Evolutionary conservation across 129 eudicot species (phyloP), one percentile per base, ranked within the genome.

Genomic region (Arctium lappa): DNA sequence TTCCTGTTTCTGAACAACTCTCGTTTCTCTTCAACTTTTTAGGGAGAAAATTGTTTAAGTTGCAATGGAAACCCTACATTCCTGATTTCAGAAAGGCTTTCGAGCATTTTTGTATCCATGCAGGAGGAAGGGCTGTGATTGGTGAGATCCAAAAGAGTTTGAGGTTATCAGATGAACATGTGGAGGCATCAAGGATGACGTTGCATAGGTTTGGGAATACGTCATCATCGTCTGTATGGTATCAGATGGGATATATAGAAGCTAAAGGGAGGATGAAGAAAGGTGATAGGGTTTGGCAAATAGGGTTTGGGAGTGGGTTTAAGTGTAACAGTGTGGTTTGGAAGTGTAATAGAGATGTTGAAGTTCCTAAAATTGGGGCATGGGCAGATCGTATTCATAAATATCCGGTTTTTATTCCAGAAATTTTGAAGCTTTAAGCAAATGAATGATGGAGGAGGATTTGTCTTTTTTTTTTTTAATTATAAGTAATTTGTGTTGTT

Each of bases 321-420:
- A 89, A 87, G 78, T 88, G 94, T 80, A 90, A 90, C 60, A 88
- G 89, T 77, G 91, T 89, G 38, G 88, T 90, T 69, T 90, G 94
- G 94, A 88, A 88, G 72, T 90, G 94, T 82, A 85, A 82, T 44
- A 79, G 87, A 73, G 86, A 88, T 27, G 56, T 74, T 83, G 90
- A 15, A 83, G 29, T 8, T 65, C 30, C 68, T 62, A 73, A 73
- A 85, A 82, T 42, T 29, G 85, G 85, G 34, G 94, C 88, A 33
- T 84, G 92, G 94, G 84, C 90, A 27, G 94, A 84, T 70, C 37
- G 85, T 31, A 90, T 88, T 80, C 86, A 90, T 62, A 72, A 77
- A 80, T 88, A 86, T 42, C 94, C 92, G 0, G 88, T 90, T 50
- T 75, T 81, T 40, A 62, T 90, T 74, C 90, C 90, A 46, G 79